Percentiles rank a stretch among this genome's conserved stretches.
Evolutionary conservation across 345 rosid genomes (phyloP).

Genomic region (Combretum micranthum): DNA sequence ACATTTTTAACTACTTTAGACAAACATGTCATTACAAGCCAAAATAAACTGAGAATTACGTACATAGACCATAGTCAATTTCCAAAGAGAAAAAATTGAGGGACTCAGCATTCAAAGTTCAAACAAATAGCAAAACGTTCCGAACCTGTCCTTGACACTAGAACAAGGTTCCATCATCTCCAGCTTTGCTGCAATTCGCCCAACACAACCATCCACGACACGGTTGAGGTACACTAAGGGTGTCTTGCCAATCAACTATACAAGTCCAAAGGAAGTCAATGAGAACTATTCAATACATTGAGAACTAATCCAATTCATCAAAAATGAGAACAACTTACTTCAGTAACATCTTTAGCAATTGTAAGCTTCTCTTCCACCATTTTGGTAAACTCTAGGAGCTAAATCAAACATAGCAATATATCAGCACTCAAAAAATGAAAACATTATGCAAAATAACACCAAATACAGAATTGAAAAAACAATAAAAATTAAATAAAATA

Average conservation of each 20-base stretch:
- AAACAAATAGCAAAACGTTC: background rate
- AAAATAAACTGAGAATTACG: no score
- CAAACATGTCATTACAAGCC: no score
- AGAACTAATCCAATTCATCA: background rate
- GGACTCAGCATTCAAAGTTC: background rate
- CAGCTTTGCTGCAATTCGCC: conserved; percentile 71
- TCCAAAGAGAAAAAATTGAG: background rate
- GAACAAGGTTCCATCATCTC: conserved; percentile 90
- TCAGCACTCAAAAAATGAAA: background rate
- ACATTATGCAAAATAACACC: no score
- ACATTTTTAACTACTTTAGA: no score
- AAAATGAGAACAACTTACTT: conserved; percentile 25
- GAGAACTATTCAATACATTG: conserved; percentile 3
- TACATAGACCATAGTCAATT: background rate
- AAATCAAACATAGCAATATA: background rate
- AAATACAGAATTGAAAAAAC: no score
- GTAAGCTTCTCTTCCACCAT: conserved; percentile 29
- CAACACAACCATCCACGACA: conserved; percentile 66
- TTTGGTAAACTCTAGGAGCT: background rate
- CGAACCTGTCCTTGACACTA: conserved; percentile 85
- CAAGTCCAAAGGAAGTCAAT: background rate
- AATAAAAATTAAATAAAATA: no score
- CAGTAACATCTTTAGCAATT: conserved; percentile 63
- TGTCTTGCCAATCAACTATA: conserved; percentile 67
- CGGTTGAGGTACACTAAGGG: conserved; percentile 80